These are phyloP conservation scores for Mercurialis annua DNA, from an alignment of 345 rosid genomes.

Conservation along the genomic window DNA sequence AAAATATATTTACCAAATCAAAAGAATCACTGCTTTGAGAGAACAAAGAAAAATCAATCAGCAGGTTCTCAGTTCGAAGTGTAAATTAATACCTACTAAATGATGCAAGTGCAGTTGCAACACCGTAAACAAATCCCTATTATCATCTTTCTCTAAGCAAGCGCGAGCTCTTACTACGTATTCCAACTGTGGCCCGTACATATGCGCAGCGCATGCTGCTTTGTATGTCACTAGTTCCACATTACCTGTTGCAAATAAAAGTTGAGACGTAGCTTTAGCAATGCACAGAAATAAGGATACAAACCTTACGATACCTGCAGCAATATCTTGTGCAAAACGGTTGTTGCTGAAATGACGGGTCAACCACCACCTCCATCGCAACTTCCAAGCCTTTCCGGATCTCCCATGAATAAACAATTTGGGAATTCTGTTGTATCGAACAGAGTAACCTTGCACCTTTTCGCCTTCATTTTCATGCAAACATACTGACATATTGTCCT, in stretches of 20 bases:
- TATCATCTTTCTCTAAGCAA: slow-evolving; percentile 29
- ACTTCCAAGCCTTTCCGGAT: slow-evolving; percentile 46
- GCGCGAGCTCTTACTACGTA: slow-evolving; percentile 41
- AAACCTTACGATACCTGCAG: slow-evolving; percentile 30
- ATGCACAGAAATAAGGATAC: background rate
- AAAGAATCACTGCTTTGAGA: too few species aligned
- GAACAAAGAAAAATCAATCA: background rate
- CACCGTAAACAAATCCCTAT: slow-evolving; percentile 32
- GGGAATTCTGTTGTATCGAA: slow-evolving; percentile 38
- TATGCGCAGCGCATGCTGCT: slow-evolving; percentile 69
- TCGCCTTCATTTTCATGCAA: slow-evolving; percentile 35
- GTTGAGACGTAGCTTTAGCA: too few species aligned
- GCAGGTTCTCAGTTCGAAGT: slow-evolving; percentile 19
- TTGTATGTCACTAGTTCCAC: slow-evolving; percentile 54
- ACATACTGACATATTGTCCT: slow-evolving; percentile 60
- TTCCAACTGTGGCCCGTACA: slow-evolving; percentile 51
- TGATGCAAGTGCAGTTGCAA: slow-evolving; percentile 44
- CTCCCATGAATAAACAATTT: slow-evolving; percentile 31
- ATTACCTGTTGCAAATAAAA: slow-evolving; percentile 27
- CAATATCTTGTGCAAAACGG: slow-evolving; percentile 45
- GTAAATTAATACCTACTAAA: slow-evolving; percentile 29
- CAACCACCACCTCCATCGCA: slow-evolving; percentile 69
- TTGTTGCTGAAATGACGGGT: slow-evolving; percentile 54
- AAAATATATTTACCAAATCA: too few species aligned
- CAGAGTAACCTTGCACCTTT: slow-evolving; percentile 23